Evolutionary conservation across 2,329 filamentous ascomycete genomes (phyloP), one percentile per base, ranked within the genome.

Genomic region (Aaosphaeria pasadenensis): DNA sequence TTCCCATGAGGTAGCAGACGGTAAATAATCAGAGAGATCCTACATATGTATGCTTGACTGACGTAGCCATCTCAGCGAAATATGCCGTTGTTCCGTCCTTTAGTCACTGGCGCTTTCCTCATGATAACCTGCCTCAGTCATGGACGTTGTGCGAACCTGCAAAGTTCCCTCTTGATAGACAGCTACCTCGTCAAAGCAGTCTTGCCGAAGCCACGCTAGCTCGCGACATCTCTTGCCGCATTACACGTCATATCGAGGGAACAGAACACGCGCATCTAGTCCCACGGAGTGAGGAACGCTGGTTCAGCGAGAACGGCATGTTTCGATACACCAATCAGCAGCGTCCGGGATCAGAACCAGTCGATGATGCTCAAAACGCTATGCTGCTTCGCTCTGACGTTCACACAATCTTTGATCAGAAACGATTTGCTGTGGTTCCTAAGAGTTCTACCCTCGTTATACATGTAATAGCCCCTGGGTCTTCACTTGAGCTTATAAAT

Each of bases 221-320:
- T 36, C 51, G 48, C 17, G 53, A 54, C 43, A 44, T 46, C 7
- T 49, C 49, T n/a, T 59, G 58, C 43, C 57, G 57, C 30, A 39
- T 60, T 39, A 60, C 53, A 11, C 49, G 52, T 11, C 48, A 54
- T 45, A 47, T 50, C 11, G 47, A 60, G 30, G 55, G 49, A 11
- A 53, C 50, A 32, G 54, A 61, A 47, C 45, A 48, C 13, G 55
- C 54, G n/a, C 57, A 61, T 36, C 46, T 58, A 24, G 43, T 57
- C 11, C 57, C 58, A 28, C 28, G 48, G 3, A 46, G 47, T 17
- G 52, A 58, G 50, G 48, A 56, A 41, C 41, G 38, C 29, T 61
- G 57, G 58, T 61, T 59, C 49, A 45, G 43, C 7, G 47, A 48
- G 29, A 60, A 60, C 45, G 46, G 7, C 33, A 36, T 36, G 33